Evolutionary conservation across 805 yeast species (phyloP).

Genomic region (Lachancea sp.): DNA sequence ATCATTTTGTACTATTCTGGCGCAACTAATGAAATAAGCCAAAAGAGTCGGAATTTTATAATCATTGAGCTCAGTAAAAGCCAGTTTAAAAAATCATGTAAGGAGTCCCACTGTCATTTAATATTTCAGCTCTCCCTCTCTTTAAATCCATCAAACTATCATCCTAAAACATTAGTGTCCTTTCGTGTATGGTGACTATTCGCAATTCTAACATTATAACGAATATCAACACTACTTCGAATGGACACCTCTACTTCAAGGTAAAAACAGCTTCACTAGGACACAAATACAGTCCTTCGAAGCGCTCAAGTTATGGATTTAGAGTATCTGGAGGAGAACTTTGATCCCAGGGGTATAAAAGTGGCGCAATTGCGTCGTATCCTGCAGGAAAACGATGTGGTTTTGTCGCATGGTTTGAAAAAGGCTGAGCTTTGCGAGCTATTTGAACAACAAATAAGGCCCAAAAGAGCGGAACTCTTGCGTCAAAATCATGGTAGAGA

Average conservation of each 20-base stretch:
- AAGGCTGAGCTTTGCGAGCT: constrained; percentile 58
- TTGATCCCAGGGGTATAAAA: constrained; percentile 59
- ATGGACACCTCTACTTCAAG: no score
- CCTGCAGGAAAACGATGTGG: constrained; percentile 55
- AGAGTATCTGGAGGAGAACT: constrained; percentile 37
- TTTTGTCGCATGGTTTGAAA: constrained; percentile 55
- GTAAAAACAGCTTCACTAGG: background rate
- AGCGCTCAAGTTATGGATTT: constrained; percentile 8
- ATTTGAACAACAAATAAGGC: constrained; percentile 49
- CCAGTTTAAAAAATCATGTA: no score
- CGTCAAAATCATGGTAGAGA: constrained; percentile 32
- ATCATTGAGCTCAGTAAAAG: no score
- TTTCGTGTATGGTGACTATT: no score
- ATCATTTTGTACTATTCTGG: background rate
- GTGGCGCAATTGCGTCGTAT: constrained; percentile 67
- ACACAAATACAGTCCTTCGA: background rate
- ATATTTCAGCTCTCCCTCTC: no score
- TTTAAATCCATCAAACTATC: no score
- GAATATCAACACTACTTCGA: no score
- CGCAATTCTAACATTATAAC: no score
- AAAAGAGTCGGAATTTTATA: no score
- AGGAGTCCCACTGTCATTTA: no score
- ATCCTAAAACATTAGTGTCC: no score
- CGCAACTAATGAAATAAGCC: background rate
- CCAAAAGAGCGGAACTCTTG: constrained; percentile 39